These are phyloP conservation scores for Pythium sukuiense DNA, from an alignment of 352 stramenopile genomes.

Conservation along the genomic window DNA sequence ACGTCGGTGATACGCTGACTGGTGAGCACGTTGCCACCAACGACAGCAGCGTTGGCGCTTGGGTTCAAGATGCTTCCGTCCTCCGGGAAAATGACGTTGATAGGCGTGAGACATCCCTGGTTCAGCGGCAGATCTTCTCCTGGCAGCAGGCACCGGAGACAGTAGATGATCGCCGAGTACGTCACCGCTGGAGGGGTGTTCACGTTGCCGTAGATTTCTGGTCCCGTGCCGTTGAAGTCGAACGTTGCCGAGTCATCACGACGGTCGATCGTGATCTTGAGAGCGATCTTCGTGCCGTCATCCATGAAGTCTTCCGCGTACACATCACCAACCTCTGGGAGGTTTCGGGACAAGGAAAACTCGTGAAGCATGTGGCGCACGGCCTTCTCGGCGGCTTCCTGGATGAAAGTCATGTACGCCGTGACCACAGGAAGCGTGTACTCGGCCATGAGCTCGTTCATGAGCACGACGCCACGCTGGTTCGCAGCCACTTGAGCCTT, in stretches of 20 bases:
- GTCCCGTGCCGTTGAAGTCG: constrained; percentile 97
- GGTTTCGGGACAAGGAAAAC: constrained; percentile 83
- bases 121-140: constrained; percentile 97
- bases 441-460: constrained; percentile 94
- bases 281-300: constrained; percentile 96
- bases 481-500: constrained; percentile 98
- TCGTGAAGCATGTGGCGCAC: constrained; percentile 96
- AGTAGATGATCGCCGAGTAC: constrained; percentile 99
- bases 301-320: constrained; percentile 98
- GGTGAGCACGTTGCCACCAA: constrained; percentile 98
- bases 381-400: constrained; percentile 92
- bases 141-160: constrained; percentile 93
- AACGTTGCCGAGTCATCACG: constrained; percentile 91
- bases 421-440: constrained; percentile 95
- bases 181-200: constrained; percentile 98
- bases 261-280: constrained; percentile 96
- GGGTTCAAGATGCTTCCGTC: constrained; percentile 95
- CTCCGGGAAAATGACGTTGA: constrained; percentile 95
- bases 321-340: constrained; percentile 86
- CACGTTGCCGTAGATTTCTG: constrained; percentile 97
- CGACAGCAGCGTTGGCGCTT: constrained; percentile 93
- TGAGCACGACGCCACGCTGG: constrained; percentile 94
- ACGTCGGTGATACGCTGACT: constrained; percentile 98
- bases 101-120: constrained; percentile 94
- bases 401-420: constrained; percentile 99